Conservation (phyloP, 2,329 filamentous ascomycete genomes). For the Tolypocladium endophyticum region DNA sequence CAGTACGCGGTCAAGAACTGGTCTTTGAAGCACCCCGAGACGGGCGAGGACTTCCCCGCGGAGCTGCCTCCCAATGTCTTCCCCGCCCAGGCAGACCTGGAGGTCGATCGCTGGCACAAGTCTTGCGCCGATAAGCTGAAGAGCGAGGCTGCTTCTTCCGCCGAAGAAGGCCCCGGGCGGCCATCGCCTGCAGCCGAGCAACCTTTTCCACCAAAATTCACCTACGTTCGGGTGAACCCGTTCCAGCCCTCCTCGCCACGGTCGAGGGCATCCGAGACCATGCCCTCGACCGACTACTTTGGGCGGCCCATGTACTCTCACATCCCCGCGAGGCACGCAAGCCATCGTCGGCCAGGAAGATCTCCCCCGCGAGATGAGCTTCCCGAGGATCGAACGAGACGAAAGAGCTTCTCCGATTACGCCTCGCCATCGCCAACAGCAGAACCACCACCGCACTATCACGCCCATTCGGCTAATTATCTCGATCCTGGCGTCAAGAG, state of each 20-base stretch:
- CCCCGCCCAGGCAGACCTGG: constrained; percentile 60
- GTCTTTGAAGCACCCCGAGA: constrained; percentile 63
- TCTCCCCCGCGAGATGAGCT: constrained; percentile 26
- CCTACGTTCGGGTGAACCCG: constrained; percentile 23
- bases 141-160: constrained; percentile 37
- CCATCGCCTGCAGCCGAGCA: constrained; percentile 16
- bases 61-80: constrained; percentile 53
- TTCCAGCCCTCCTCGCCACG: constrained; percentile 17
- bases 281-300: constrained; percentile 20
- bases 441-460: constrained; percentile 13
- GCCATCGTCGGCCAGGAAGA: constrained; percentile 19
- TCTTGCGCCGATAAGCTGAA: constrained; percentile 61
- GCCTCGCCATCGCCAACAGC: constrained; percentile 26
- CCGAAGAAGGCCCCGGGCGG: constrained; percentile 5
- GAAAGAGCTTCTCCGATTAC: constrained; percentile 42
- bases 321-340: constrained; percentile 24
- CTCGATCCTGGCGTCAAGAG: constrained; percentile 22
- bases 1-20: constrained; percentile 72
- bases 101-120: constrained; percentile 82
- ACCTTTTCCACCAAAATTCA: constrained; percentile 19
- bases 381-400: constrained; percentile 29
- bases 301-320: constrained; percentile 29
- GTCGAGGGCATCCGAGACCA: constrained; percentile 18
- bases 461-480: constrained; percentile 18
- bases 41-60: constrained; percentile 55